These are phyloP conservation scores for Nakaseomyces delphensis DNA, from an alignment of 1,139 yeast genomes.

Conservation along the genomic window DNA sequence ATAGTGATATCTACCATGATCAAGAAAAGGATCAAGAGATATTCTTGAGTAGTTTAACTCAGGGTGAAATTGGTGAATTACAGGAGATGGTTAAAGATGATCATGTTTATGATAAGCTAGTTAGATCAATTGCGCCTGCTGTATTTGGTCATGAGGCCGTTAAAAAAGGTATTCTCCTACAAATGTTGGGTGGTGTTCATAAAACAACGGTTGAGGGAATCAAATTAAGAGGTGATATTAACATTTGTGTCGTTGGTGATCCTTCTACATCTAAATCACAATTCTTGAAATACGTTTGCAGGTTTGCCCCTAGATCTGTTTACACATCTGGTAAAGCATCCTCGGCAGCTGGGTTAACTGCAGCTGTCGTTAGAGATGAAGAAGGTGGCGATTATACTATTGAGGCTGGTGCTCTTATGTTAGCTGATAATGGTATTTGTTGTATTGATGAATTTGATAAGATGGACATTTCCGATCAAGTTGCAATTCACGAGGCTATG, in stretches of 20 bases:
- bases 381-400: slow-evolving; percentile 96
- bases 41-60: slow-evolving; percentile 69
- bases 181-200: slow-evolving; percentile 92
- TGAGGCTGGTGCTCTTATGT: slow-evolving; percentile 98
- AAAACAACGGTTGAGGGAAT: slow-evolving; percentile 92
- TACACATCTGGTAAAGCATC: slow-evolving; percentile 98
- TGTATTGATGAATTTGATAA: slow-evolving; percentile 98
- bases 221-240: slow-evolving; percentile 92
- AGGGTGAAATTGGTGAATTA: slow-evolving; percentile 75
- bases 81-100: slow-evolving; percentile 88
- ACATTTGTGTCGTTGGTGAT: slow-evolving; percentile 94
- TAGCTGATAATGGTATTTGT: slow-evolving; percentile 97
- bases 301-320: slow-evolving; percentile 87
- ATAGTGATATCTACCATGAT: slow-evolving; percentile 26
- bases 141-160: slow-evolving; percentile 94
- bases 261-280: slow-evolving; percentile 98
- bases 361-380: slow-evolving; percentile 95
- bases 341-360: slow-evolving; percentile 97
- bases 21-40: slow-evolving; percentile 62
- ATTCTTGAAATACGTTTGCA: slow-evolving; percentile 85
- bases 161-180: slow-evolving; percentile 84
- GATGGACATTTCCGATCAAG: slow-evolving; percentile 94
- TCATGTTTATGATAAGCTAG: slow-evolving; percentile 76
- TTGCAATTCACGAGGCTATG: slow-evolving; percentile 99
- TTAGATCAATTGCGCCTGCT: slow-evolving; percentile 89